Evolutionary conservation across 768 basidiomycete genomes (phyloP), one percentile per base, ranked within the genome.

Genomic region (Naematelia encephala): DNA sequence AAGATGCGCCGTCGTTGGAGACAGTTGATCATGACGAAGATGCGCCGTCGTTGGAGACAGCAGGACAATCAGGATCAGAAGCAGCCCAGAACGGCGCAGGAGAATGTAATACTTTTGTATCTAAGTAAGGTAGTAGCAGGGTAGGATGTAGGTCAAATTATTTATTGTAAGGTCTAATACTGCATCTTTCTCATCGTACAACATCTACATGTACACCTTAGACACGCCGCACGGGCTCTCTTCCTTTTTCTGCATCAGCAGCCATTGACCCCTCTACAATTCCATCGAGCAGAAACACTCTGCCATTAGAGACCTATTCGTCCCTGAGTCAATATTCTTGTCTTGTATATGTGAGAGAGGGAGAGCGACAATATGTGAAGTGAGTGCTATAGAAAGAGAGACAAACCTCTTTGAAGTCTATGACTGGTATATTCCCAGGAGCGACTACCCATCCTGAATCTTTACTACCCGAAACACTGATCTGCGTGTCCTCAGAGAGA

Each of bases 371-470:
- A n/a, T n/a, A n/a, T n/a, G 34, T 39, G 34, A 8, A 8, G 34
- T 39, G 8, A 39, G 13, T 13, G 19, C 14, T 28, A 8, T 14
- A 26, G 14, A 5, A 51, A 46, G n/a, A 30, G 4, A 16, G 16
- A 65, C 73, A 57, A 34, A 73, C 74, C 48, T 72, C 68, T 47
- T 69, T 67, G 46, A 66, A 48, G 13, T 60, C 62, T 21, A 72
- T 23, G 2, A 76, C 72, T n/a, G 59, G 56, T 23, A 76, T 61
- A 47, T 70, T 59, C 3, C 74, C 74, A 21, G 74, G 74, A 16
- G 60, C 51, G 26, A 76, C 64, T 60, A 70, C n/a, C 65, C 65
- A 5, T 56, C 64, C 16, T 39, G 49, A 8, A 39, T 56, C 21
- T 27, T 46, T 27, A 4, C 63, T 62, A 44, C 60, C 55, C 29